Conservation (phyloP, 2,329 filamentous ascomycete species). For the Verticillium tricorpus region DNA sequence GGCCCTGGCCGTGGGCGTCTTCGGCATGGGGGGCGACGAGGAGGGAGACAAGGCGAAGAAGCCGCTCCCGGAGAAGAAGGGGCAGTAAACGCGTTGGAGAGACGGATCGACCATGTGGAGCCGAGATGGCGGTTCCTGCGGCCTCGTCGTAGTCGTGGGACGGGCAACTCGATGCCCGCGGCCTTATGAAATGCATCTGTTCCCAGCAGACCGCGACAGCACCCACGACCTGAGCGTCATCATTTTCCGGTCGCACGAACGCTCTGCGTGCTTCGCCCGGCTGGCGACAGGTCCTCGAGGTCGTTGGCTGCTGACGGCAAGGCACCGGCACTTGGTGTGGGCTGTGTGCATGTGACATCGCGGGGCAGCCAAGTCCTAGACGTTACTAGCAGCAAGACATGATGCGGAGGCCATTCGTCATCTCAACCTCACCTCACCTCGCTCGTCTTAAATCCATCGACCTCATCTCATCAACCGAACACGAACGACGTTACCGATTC, state of each 20-base stretch:
- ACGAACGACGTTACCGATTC: neutral
- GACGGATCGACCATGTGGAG: neutral
- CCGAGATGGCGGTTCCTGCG: too few relatives aligned
- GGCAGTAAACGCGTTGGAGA: neutral
- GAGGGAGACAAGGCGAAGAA: neutral
- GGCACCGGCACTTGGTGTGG: neutral
- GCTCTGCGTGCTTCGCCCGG: neutral
- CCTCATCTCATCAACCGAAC: neutral
- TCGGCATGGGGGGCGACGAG: neutral
- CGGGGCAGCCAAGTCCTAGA: neutral
- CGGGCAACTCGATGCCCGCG: too few relatives aligned
- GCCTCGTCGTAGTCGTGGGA: neutral
- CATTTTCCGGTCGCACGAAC: neutral
- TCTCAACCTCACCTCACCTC: neutral
- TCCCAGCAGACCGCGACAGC: neutral
- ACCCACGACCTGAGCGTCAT: neutral
- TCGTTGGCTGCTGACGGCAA: neutral
- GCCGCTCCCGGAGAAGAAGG: neutral
- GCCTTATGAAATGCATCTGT: neutral
- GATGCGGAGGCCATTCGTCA: neutral
- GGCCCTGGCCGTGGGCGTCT: neutral
- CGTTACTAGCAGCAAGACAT: neutral
- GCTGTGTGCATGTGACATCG: neutral
- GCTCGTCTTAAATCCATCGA: neutral
- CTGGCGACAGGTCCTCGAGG: neutral